Conservation (phyloP, 768 basidiomycete species). For the Boletellus ananiceps region DNA sequence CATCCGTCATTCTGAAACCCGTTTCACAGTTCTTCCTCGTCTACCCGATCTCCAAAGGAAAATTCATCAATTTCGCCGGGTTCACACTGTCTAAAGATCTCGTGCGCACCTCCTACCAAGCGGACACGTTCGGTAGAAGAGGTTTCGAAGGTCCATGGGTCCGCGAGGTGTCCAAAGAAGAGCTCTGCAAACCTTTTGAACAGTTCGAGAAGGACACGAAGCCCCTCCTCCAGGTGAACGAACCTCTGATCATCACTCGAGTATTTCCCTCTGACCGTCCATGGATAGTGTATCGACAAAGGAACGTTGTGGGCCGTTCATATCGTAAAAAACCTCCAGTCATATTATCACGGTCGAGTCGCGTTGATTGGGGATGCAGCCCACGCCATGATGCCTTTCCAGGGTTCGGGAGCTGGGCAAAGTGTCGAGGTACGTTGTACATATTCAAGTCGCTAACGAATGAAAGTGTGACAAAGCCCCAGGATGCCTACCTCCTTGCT, state of each 20-base stretch:
- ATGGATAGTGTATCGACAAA: constrained; percentile 45
- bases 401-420: constrained; percentile 43
- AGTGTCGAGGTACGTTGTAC: constrained; percentile 37
- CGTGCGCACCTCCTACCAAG: constrained; percentile 42
- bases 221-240: constrained; percentile 46
- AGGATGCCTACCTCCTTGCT: constrained; percentile 37
- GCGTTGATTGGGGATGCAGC: constrained; percentile 43
- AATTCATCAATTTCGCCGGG: constrained; percentile 58
- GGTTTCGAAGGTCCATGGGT: constrained; percentile 43
- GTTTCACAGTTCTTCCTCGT: constrained; percentile 49
- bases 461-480: neutral
- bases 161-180: constrained; percentile 39
- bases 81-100: constrained; percentile 48
- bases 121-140: constrained; percentile 11
- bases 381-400: constrained; percentile 40
- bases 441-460: neutral
- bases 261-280: constrained; percentile 1
- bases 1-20: neutral
- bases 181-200: constrained; percentile 42
- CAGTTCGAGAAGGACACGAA: constrained; percentile 60
- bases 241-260: constrained; percentile 6
- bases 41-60: constrained; percentile 58
- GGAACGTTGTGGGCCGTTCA: constrained; percentile 63
- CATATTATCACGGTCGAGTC: constrained; percentile 52
- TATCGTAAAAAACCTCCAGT: constrained; percentile 45